phyloP scores from a whole-genome alignment of 441 rosid species.

The Heliophila coronopifolia region DNA sequence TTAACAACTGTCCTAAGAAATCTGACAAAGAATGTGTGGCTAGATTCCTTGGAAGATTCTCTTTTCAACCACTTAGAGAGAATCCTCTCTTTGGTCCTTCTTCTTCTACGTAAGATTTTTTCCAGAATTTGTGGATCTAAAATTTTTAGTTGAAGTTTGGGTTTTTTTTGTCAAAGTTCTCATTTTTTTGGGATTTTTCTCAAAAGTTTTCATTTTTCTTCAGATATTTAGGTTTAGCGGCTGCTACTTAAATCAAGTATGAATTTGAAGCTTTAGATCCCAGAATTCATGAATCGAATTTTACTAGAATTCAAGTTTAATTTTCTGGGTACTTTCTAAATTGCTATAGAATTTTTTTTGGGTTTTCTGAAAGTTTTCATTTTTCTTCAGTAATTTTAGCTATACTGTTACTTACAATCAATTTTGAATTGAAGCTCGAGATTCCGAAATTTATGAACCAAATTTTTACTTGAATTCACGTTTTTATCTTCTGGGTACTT shows the following conservation, averaged over 20 bases:
- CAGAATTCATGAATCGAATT: not conserved
- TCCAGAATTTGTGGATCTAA: too few species aligned
- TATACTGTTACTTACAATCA: not conserved
- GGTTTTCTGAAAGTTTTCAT: constrained; percentile 4
- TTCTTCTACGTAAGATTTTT: constrained; percentile 65
- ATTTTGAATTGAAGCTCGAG: not conserved
- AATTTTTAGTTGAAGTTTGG: too few species aligned
- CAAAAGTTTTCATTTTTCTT: too few species aligned
- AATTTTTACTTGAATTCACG: not conserved
- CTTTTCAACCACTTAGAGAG: constrained; percentile 76
- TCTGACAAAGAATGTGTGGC: constrained; percentile 53
- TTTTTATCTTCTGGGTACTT: not conserved
- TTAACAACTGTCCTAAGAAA: constrained; percentile 76
- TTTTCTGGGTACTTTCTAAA: constrained; percentile 7
- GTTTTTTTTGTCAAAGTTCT: too few species aligned
- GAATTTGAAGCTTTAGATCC: not conserved
- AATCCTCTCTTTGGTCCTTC: constrained; percentile 96
- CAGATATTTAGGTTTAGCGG: too few species aligned
- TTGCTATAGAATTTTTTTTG: not conserved
- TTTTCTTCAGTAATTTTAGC: not conserved
- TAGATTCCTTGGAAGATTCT: constrained; percentile 58
- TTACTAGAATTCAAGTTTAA: not conserved
- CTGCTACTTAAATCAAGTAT: too few species aligned
- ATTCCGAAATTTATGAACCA: not conserved
- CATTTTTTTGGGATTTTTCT: too few species aligned